These are phyloP conservation scores for Yamadazyma trypodendri DNA, from an alignment of 1,139 yeast genomes.

Conservation along the genomic window DNA sequence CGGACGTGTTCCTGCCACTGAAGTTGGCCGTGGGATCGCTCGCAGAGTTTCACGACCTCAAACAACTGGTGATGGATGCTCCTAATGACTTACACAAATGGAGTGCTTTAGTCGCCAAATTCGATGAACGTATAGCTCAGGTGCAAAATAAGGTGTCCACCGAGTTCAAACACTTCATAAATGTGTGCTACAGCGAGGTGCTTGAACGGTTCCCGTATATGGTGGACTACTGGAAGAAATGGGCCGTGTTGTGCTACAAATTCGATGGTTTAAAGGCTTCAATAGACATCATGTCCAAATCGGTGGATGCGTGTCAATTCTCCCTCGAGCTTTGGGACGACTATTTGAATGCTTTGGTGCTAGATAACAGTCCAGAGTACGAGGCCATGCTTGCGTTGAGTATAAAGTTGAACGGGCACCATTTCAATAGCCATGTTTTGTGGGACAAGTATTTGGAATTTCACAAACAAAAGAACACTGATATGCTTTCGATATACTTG, in stretches of 20 bases:
- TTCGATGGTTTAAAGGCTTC: constrained; percentile 54
- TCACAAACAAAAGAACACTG: constrained; percentile 27
- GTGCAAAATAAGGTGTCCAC: constrained; percentile 14
- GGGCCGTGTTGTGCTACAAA: constrained; percentile 53
- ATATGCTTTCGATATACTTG: constrained; percentile 27
- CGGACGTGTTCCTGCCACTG: constrained; percentile 1
- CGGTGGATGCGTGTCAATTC: constrained; percentile 51
- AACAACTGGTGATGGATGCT: constrained; percentile 11
- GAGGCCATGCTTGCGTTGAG: constrained; percentile 3
- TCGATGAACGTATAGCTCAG: constrained; percentile 21
- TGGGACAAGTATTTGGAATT: constrained; percentile 66
- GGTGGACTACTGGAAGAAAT: constrained; percentile 61
- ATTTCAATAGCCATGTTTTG: constrained; percentile 59
- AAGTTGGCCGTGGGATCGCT: constrained; percentile 2
- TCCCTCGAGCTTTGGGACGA: constrained; percentile 70
- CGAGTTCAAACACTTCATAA: constrained; percentile 22
- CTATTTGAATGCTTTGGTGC: constrained; percentile 47
- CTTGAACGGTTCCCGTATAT: constrained; percentile 55
- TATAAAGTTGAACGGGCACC: constrained; percentile 41
- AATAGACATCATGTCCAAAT: constrained; percentile 41
- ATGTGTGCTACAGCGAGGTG: constrained; percentile 27
- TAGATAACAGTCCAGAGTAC: constrained; percentile 6
- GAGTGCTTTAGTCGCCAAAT: constrained; percentile 27
- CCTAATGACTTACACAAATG: constrained; percentile 31
- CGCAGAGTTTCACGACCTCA: constrained; percentile 6